These are phyloP conservation scores for Debaryomyces tyrocola DNA, from an alignment of 805 yeast genomes.

Conservation along the genomic window DNA sequence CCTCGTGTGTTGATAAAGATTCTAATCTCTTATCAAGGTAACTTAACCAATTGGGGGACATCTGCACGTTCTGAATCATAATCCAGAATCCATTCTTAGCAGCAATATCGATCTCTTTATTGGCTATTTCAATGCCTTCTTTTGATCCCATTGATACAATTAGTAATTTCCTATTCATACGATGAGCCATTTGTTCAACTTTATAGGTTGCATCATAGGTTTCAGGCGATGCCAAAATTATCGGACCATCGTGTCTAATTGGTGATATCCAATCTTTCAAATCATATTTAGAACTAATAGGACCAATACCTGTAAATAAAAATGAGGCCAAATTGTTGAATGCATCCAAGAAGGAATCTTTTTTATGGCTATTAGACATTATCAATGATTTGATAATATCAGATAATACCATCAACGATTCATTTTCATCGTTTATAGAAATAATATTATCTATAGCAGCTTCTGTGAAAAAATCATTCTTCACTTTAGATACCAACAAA, in stretches of 20 bases:
- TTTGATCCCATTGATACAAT: constrained; percentile 72
- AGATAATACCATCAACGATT: constrained; percentile 13
- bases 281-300: constrained; percentile 31
- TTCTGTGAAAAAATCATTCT: background rate
- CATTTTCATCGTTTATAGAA: constrained; percentile 15
- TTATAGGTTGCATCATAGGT: constrained; percentile 67
- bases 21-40: constrained; percentile 49
- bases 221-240: constrained; percentile 57
- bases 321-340: constrained; percentile 17
- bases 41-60: constrained; percentile 65
- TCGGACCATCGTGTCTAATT: constrained; percentile 24
- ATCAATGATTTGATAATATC: constrained; percentile 10
- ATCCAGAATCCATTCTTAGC: constrained; percentile 64
- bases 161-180: constrained; percentile 23
- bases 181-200: constrained; percentile 46
- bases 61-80: constrained; percentile 76
- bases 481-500: constrained; percentile 8
- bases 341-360: constrained; percentile 13
- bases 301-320: constrained; percentile 25
- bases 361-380: constrained; percentile 1
- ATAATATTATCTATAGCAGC: constrained; percentile 7
- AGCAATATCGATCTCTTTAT: constrained; percentile 48
- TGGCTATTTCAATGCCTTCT: constrained; percentile 63
- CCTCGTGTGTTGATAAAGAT: constrained; percentile 17
- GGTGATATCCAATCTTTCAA: constrained; percentile 28